Evolutionary conservation across 2,329 filamentous ascomycete species (phyloP).

Genomic region (Trichoderma asperellum): DNA sequence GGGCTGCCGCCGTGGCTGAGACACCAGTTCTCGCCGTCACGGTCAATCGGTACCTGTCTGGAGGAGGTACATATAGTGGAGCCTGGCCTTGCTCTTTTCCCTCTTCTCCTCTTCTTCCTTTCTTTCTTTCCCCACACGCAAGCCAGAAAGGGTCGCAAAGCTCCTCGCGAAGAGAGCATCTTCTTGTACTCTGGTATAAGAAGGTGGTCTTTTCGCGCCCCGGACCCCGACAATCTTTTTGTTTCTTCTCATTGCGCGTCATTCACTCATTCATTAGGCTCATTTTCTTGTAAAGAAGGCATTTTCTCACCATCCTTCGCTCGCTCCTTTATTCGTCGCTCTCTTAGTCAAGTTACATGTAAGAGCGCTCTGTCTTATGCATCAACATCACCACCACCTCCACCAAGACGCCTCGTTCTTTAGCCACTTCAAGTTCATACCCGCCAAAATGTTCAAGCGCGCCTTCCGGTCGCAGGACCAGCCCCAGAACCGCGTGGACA

Average conservation of each 20-base stretch:
- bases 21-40: conserved; percentile 24
- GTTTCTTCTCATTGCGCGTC: conserved; percentile 42
- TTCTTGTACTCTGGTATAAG: conserved; percentile 44
- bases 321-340: conserved; percentile 55
- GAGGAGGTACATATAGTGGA: conserved; percentile 33
- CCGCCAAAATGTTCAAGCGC: conserved; percentile 81
- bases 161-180: conserved; percentile 53
- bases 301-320: conserved; percentile 43
- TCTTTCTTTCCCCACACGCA: conserved; percentile 53
- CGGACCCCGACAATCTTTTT: conserved; percentile 54
- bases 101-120: conserved; percentile 50
- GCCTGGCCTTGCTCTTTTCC: conserved; percentile 34
- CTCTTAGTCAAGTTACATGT: conserved; percentile 40
- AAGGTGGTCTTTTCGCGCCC: conserved; percentile 55
- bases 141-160: conserved; percentile 64
- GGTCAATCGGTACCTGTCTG: conserved; percentile 21
- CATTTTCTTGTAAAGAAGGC: conserved; percentile 38
- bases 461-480: conserved; percentile 80
- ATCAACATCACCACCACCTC: neutral
- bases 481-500: conserved; percentile 75
- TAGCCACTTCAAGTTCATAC: conserved; percentile 29
- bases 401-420: conserved; percentile 35
- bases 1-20: conserved; percentile 23
- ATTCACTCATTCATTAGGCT: conserved; percentile 36
- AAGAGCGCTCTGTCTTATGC: conserved; percentile 16